Evolutionary conservation across 306 rosid species (phyloP), one percentile per base, ranked within the genome.

Genomic region (Vigna angularis): DNA sequence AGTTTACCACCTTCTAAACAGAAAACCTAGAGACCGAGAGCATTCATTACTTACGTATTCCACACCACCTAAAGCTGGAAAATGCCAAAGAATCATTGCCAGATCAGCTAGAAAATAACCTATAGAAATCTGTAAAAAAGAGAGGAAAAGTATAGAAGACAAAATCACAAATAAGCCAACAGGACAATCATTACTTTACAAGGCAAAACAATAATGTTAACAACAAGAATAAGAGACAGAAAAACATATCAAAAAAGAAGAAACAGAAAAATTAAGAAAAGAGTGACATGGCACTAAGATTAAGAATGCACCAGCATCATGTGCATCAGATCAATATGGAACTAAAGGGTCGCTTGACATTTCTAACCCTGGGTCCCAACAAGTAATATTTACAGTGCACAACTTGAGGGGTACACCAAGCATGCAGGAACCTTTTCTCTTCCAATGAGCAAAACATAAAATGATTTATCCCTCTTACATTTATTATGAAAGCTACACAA

Each of bases 101-200:
- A 94, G 72, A 86, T 94, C 98, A 59, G 98, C 67, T 66, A 92
- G 86, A 83, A 94, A 94, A 84, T 94, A 94, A 32, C 98, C 98
- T 71, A 85, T 67, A 79, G 98, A 94, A 82, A 89, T 66, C 98
- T 94, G 94, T 74, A 68, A 62, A 72, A 30, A 81, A 62, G 79
- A 26, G 70, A 61, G 16, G 44, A 61, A 56, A 52, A 47, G 3
- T 59, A 24, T 45, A 47, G 57, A 68, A 75, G 32, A 45, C 34
- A 68, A 45, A 28, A 38, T 17, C 56, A 83, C 77, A 74, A 66
- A 58, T 49, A 56, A 79, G 79, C 38, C 52, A 82, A 73, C 53
- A 59, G 50, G 36, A 22, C 59, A 44, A 50, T 66, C 52, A 44
- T 22, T 28, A 8, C 81, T n/a, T 9, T 34, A 63, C 9, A 48